Conservation (phyloP, 352 stramenopile genomes). For the Phytophthora syringae region DNA sequence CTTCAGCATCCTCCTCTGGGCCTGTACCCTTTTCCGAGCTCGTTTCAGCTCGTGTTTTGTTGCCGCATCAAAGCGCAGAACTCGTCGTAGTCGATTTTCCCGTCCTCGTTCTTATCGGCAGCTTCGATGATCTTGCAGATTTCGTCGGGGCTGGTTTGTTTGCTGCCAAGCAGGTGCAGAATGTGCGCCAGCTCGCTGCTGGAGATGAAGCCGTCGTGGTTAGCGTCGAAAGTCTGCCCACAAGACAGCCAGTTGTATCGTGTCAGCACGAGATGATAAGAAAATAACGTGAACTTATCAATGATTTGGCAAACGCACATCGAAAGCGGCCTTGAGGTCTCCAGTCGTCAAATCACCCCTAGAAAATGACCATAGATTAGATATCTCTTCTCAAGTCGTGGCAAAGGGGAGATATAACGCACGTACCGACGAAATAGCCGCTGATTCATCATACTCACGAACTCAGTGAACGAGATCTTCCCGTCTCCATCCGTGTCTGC, state of each 20-base stretch:
- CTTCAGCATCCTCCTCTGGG: neutral
- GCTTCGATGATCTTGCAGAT: slow-evolving; percentile 66
- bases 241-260: neutral
- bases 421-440: slow-evolving; percentile 63
- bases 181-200: slow-evolving; percentile 69
- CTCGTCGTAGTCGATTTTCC: slow-evolving; percentile 88
- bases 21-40: neutral
- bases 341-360: slow-evolving; percentile 58
- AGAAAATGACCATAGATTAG: slow-evolving; percentile 2
- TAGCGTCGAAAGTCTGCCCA: slow-evolving; percentile 68
- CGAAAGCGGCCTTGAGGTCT: slow-evolving; percentile 72
- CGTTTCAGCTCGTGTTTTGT: slow-evolving; percentile 15
- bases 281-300: no score
- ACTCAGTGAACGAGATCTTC: slow-evolving; percentile 83
- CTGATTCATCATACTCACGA: slow-evolving; percentile 81
- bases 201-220: slow-evolving; percentile 78
- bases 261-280: slow-evolving; percentile 3
- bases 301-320: slow-evolving; percentile 36
- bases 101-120: slow-evolving; percentile 85
- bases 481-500: slow-evolving; percentile 71
- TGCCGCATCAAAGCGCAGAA: slow-evolving; percentile 76
- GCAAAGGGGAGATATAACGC: neutral
- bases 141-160: slow-evolving; percentile 50
- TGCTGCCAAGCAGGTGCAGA: slow-evolving; percentile 64
- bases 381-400: neutral